Conservation (phyloP, 345 rosid species). For the Corymbia maculata region DNA sequence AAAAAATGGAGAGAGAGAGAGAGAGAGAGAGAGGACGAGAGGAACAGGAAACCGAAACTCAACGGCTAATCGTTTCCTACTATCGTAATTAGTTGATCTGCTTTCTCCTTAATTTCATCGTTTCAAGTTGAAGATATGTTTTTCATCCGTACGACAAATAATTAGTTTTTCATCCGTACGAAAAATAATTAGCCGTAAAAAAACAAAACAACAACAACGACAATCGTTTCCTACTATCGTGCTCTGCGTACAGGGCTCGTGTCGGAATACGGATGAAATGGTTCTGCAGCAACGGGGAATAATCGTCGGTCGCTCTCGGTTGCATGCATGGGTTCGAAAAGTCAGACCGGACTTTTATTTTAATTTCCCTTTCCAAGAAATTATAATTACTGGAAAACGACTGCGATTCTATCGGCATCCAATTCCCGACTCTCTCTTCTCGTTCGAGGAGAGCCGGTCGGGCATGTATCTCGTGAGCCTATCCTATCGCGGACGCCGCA, state of each 20-base stretch:
- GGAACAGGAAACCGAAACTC: slow-evolving; percentile 1
- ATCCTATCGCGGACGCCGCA: not conserved
- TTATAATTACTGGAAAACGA: not conserved
- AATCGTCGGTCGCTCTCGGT: not conserved
- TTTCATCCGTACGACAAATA: not conserved
- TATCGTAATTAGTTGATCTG: not conserved
- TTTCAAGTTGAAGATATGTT: not conserved
- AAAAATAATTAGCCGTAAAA: not conserved
- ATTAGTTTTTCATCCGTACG: not conserved
- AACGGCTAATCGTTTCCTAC: no score
- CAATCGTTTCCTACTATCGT: not conserved
- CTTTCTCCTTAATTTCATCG: not conserved
- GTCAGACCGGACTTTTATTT: not conserved
- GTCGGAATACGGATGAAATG: not conserved
- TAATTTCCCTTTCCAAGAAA: not conserved
- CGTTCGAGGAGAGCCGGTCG: not conserved
- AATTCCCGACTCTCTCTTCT: not conserved
- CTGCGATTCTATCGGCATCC: not conserved
- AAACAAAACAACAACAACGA: not conserved
- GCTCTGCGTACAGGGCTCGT: not conserved
- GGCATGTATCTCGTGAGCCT: not conserved
- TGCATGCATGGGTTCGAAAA: not conserved
- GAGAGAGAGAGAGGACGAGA: not conserved
- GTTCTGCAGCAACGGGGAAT: not conserved
- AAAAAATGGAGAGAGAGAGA: not conserved